These are phyloP conservation scores for Pichia phayaonensis DNA, from an alignment of 805 yeast species.

Conservation along the genomic window DNA sequence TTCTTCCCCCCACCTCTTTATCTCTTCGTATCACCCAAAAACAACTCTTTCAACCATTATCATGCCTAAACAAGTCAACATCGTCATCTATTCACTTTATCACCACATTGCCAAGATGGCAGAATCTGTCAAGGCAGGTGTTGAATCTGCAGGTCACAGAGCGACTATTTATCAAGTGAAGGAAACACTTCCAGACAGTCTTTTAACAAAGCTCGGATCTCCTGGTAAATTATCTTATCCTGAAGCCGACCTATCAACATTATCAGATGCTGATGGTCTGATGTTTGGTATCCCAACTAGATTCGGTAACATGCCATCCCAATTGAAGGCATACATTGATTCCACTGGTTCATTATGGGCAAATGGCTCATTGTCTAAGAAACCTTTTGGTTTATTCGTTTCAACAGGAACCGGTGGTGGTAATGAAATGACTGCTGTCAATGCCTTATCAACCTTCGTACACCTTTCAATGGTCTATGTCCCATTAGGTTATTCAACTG, in stretches of 20 bases:
- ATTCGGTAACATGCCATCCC: slow-evolving; percentile 75
- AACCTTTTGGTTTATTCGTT: slow-evolving; percentile 65
- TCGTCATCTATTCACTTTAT: slow-evolving; percentile 73
- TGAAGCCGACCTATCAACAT: slow-evolving; percentile 46
- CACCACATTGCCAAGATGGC: slow-evolving; percentile 72
- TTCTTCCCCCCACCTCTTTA: no score
- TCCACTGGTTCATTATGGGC: slow-evolving; percentile 79
- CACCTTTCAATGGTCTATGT: slow-evolving; percentile 79
- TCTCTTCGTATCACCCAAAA: no score
- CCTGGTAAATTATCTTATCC: slow-evolving; percentile 53
- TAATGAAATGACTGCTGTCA: slow-evolving; percentile 64
- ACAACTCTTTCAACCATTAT: neutral
- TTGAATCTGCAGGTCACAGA: slow-evolving; percentile 58
- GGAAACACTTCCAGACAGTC: slow-evolving; percentile 63
- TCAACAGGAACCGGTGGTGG: slow-evolving; percentile 83
- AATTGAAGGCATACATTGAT: slow-evolving; percentile 70
- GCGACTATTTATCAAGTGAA: slow-evolving; percentile 75
- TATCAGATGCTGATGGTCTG: slow-evolving; percentile 58
- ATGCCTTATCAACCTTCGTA: slow-evolving; percentile 54
- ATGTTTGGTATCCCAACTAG: slow-evolving; percentile 84
- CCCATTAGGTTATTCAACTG: slow-evolving; percentile 66
- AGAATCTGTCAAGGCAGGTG: slow-evolving; percentile 59
- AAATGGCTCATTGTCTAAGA: slow-evolving; percentile 60
- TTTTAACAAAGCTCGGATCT: slow-evolving; percentile 59
- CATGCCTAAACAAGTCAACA: slow-evolving; percentile 17